Conservation (phyloP, 805 yeast genomes). For the Wickerhamomyces rabaulensis region DNA sequence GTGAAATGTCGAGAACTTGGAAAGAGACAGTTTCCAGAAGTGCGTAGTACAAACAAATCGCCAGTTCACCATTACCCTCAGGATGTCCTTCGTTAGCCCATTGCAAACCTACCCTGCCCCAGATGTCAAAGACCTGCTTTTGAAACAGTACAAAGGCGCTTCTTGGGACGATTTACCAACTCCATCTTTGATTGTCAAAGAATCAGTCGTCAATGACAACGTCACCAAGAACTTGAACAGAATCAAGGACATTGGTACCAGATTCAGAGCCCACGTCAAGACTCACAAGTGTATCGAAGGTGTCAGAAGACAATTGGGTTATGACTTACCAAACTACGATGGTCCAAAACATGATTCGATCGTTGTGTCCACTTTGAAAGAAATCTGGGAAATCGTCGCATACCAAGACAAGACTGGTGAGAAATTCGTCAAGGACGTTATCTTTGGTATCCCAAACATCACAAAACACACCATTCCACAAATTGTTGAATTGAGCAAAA, state of each 20-base stretch:
- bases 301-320: conserved; percentile 46
- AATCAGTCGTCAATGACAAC: conserved; percentile 33
- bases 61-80: not conserved
- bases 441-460: conserved; percentile 56
- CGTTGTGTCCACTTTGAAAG: conserved; percentile 65
- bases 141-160: conserved; percentile 35
- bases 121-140: conserved; percentile 9
- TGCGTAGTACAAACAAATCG: not conserved
- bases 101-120: conserved; percentile 14
- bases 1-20: too few species aligned
- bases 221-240: conserved; percentile 41
- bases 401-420: conserved; percentile 25
- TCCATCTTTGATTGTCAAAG: conserved; percentile 51
- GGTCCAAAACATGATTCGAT: conserved; percentile 40
- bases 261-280: conserved; percentile 68
- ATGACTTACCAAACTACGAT: conserved; percentile 26
- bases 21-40: not conserved
- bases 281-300: conserved; percentile 71
- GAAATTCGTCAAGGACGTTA: conserved; percentile 37
- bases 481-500: conserved; percentile 36
- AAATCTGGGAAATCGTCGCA: conserved; percentile 48
- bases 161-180: conserved; percentile 46
- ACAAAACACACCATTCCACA: conserved; percentile 43
- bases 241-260: conserved; percentile 31
- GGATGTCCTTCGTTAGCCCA: conserved; percentile 14